These are phyloP conservation scores for Ensete glaucum DNA, from an alignment of 176 grass and related monocot species.

Conservation along the genomic window DNA sequence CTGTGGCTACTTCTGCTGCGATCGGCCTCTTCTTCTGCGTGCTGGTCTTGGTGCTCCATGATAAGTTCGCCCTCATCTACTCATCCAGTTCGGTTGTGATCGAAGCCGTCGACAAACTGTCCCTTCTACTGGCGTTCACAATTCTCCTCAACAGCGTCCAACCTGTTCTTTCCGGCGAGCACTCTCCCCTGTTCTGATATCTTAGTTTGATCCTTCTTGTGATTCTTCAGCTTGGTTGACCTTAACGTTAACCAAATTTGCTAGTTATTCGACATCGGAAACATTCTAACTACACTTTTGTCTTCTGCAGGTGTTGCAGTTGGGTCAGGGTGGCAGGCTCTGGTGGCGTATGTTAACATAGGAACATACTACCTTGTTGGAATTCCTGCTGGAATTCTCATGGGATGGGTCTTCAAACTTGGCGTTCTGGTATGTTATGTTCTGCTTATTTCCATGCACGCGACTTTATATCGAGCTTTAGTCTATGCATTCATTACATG, in stretches of 20 bases:
- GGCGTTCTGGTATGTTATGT: slow-evolving; percentile 1
- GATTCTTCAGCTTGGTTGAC: no score
- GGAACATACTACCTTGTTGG: slow-evolving; percentile 52
- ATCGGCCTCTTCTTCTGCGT: slow-evolving; percentile 13
- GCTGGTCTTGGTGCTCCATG: not conserved
- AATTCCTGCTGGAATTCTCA: slow-evolving; percentile 30
- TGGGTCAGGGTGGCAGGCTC: slow-evolving; percentile 48
- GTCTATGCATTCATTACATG: no score
- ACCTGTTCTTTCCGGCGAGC: slow-evolving; percentile 19
- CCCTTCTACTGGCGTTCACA: slow-evolving; percentile 10
- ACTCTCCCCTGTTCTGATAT: not conserved
- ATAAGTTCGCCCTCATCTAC: slow-evolving; percentile 1
- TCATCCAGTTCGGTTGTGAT: slow-evolving; percentile 2
- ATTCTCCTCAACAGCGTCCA: slow-evolving; percentile 17
- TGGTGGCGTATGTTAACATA: slow-evolving; percentile 59
- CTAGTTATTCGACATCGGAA: no score
- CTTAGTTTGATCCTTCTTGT: no score
- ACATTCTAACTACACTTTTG: no score
- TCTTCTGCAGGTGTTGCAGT: slow-evolving; percentile 45
- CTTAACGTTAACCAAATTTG: no score
- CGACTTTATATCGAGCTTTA: no score
- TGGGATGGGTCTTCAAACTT: slow-evolving; percentile 28
- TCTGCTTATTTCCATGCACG: no score
- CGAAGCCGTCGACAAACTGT: slow-evolving; percentile 6
- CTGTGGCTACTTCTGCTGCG: not conserved